Evolutionary conservation across 768 basidiomycete species (phyloP).

Genomic region (Mycena rosella): DNA sequence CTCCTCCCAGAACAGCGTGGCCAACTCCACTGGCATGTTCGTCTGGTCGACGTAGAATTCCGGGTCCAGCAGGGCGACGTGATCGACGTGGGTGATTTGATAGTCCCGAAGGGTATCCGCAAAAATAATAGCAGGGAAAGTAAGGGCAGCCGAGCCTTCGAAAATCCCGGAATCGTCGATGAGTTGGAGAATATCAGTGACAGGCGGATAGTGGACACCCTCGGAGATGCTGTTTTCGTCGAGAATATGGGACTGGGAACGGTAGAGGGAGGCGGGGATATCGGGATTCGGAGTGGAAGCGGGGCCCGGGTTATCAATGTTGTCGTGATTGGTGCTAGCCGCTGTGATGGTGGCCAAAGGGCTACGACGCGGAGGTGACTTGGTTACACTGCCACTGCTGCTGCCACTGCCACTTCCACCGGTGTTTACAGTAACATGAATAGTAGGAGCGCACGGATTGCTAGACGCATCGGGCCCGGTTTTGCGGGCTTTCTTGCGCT

Average conservation of each 20-base stretch:
- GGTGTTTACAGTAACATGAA: too few relatives aligned
- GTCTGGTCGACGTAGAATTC: not conserved
- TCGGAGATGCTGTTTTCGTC: not conserved
- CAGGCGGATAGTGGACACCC: not conserved
- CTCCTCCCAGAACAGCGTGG: constrained; percentile 6
- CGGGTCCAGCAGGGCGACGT: not conserved
- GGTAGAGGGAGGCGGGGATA: not conserved
- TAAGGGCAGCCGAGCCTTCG: too few relatives aligned
- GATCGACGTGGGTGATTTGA: constrained; percentile 6
- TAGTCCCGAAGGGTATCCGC: not conserved
- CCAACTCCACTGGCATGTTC: constrained; percentile 9
- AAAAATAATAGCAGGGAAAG: constrained; percentile 7
- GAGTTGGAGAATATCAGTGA: constrained; percentile 2
- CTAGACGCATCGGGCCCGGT: not conserved
- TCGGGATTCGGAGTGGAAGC: too few relatives aligned
- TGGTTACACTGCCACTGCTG: not conserved
- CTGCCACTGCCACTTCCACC: not conserved
- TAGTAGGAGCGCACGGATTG: too few relatives aligned
- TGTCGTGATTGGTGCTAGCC: not conserved
- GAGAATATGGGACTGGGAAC: not conserved
- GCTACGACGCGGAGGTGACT: constrained; percentile 13
- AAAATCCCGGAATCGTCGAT: too few relatives aligned
- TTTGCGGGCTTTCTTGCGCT: not conserved
- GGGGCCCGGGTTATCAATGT: too few relatives aligned
- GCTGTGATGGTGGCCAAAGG: constrained; percentile 15